phyloP scores from a whole-genome alignment of 2,329 filamentous ascomycete species.

The Venturia effusa region DNA sequence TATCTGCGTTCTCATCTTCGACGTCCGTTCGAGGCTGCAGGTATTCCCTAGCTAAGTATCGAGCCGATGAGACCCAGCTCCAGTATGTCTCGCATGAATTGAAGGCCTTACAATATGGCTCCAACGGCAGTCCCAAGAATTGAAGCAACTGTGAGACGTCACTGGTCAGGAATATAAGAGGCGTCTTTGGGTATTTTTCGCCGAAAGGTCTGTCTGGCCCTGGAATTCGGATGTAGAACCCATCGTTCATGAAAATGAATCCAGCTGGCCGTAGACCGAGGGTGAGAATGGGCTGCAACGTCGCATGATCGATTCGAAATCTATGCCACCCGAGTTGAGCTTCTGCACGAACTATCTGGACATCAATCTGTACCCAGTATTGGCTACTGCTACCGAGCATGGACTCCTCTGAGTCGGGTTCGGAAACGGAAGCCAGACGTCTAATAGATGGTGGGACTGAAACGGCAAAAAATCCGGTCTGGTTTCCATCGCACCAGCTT shows the following conservation, averaged over 20 bases:
- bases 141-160: neutral
- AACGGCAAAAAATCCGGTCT: neutral
- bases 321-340: neutral
- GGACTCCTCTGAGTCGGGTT: neutral
- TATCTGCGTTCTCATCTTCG: neutral
- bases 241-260: neutral
- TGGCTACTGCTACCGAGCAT: neutral
- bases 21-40: neutral
- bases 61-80: neutral
- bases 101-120: neutral
- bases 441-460: neutral
- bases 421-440: neutral
- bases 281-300: neutral
- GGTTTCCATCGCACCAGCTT: neutral
- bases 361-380: neutral
- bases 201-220: neutral
- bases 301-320: neutral
- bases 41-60: neutral
- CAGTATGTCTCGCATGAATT: neutral
- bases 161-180: neutral
- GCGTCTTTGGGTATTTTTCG: neutral
- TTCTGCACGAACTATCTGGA: neutral
- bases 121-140: neutral
- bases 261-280: neutral
- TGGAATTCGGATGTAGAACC: neutral